A percentile compares a stretch with the other conserved stretches of the same genome.
Conservation (phyloP, 257 asterid genomes). For the Ophiorrhiza pumila region DNA sequence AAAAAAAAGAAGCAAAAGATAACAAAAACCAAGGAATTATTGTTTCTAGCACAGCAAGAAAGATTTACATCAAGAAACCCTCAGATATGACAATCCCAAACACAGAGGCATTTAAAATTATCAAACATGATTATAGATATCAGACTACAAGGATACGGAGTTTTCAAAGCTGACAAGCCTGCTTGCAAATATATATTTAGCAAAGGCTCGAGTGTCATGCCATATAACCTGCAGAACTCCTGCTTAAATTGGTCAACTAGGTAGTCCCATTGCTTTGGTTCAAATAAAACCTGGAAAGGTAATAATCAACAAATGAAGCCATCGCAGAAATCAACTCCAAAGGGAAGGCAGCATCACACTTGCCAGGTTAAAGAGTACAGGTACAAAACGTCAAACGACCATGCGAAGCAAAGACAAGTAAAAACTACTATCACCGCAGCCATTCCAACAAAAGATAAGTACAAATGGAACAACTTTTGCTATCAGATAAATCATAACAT, state of each 20-base stretch:
- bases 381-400: neutral
- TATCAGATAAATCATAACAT: neutral
- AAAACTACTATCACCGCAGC: neutral
- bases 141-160: conserved; percentile 79
- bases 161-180: conserved; percentile 91
- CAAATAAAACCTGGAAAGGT: conserved; percentile 69
- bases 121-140: neutral
- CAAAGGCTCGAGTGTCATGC: conserved; percentile 95
- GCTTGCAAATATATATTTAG: conserved; percentile 94
- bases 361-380: neutral
- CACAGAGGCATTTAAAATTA: neutral
- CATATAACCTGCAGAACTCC: conserved; percentile 93
- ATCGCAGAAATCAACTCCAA: neutral
- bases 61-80: neutral
- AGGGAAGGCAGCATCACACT: neutral
- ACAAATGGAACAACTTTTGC: neutral
- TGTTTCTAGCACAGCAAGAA: neutral
- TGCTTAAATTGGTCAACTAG: conserved; percentile 90
- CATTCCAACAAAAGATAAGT: neutral
- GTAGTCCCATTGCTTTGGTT: conserved; percentile 87
- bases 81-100: neutral
- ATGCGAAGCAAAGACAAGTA: neutral
- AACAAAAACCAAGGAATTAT: neutral
- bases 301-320: neutral
- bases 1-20: no score